Conservation (phyloP, 371 early-diverging fungal species). For the Blastocladiella emersonii region DNA sequence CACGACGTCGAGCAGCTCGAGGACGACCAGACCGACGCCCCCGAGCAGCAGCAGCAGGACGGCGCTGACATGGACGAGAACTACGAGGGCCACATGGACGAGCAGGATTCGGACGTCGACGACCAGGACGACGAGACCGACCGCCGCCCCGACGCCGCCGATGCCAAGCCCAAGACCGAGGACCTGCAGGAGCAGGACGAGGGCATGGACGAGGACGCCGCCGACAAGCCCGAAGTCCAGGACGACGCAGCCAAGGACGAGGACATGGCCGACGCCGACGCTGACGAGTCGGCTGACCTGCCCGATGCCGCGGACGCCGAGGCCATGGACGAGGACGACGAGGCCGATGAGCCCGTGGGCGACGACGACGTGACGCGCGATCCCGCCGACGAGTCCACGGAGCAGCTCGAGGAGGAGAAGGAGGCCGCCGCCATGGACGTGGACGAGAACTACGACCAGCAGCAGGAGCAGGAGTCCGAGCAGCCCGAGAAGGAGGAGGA, state of each 20-base stretch:
- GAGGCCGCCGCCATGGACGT: constrained; percentile 18
- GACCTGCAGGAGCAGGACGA: constrained; percentile 14
- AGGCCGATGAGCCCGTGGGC: background rate
- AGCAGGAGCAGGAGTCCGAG: constrained; percentile 20
- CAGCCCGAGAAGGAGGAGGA: constrained; percentile 7
- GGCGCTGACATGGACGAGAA: constrained; percentile 33
- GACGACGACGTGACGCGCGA: background rate
- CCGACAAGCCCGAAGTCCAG: constrained; percentile 35
- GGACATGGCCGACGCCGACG: background rate
- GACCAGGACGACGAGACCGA: constrained; percentile 1
- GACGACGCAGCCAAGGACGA: background rate
- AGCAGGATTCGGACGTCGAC: constrained; percentile 10
- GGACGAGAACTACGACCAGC: constrained; percentile 17
- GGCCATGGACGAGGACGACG: constrained; percentile 39
- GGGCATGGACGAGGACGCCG: constrained; percentile 21
- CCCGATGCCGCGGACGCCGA: constrained; percentile 18
- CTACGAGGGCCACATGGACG: constrained; percentile 15
- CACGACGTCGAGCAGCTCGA: constrained; percentile 41
- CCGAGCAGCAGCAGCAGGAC: constrained; percentile 26
- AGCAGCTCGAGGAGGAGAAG: background rate
- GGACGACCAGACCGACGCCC: constrained; percentile 23
- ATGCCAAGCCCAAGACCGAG: background rate
- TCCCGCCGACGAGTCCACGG: background rate
- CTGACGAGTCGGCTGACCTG: constrained; percentile 10
- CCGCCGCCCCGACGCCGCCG: background rate